Base-by-base conservation (phyloP, 768 basidiomycete species). In the Collybia sordida region DNA sequence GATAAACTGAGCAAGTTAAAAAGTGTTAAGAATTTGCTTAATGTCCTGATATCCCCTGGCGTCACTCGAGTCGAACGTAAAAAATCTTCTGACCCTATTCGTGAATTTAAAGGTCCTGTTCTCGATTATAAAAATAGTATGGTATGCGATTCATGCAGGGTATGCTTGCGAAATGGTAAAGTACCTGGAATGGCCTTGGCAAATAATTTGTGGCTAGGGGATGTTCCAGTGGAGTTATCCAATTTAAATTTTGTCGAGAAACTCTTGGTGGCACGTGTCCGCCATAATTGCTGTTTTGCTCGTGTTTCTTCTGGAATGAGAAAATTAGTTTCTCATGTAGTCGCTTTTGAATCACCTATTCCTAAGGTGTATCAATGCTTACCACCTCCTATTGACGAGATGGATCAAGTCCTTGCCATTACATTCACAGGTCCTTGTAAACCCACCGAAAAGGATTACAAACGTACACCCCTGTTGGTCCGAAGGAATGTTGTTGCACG, bases 181-280 rank as follows among this genome's bases (percentile, higher is more conserved):
- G 42, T 54, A 5, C 62, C 64, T 21, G 25, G 34, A 11, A 19
- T 47, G 37, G 52, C 67, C 14, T 44, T 72, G 7, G 67, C 63
- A 0, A 70, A 67, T 50, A 61, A 62, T 3, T 47, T 69, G 1
- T 72, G 69, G 69, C 5, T 72, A 6, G 71, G 71, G 11, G 56
- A 62, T n/a, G 56, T 69, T 6, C 71, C 67, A 6, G 4, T 19
- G 11, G 52, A 55, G 19, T 48, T 72, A 3, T 19, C 50, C 21
- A 42, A 47, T 9, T 47, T 72, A 3, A 59, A 42, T 1, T 65
- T 57, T 39, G 52, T 50, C 1, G 71, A 72, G 49, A 53, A 63
- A 25, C 17, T 60, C 8, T 19, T 66, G 15, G 57, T 66, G 15
- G 52, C 60, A n/a, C 34, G 56, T 3, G 52, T 59, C 52, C 21